These are phyloP conservation scores for Stachybotrys chlorohalonatus DNA, from an alignment of 2,329 filamentous ascomycete genomes.

Conservation along the genomic window DNA sequence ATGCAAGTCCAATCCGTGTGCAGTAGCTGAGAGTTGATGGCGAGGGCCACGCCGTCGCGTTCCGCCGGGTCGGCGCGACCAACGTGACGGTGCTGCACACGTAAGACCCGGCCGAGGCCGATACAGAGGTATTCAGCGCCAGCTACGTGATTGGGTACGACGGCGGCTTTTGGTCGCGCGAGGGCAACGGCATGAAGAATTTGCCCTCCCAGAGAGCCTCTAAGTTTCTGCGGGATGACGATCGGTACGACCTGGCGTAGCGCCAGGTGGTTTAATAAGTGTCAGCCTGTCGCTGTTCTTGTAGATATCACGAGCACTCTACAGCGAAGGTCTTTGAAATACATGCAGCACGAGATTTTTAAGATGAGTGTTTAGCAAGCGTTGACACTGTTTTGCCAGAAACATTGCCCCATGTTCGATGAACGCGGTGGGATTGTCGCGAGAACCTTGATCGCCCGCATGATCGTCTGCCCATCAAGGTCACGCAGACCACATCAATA, in stretches of 20 bases:
- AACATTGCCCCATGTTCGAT: neutral
- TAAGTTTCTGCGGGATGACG: neutral
- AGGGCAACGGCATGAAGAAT: constrained; percentile 1
- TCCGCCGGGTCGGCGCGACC: neutral
- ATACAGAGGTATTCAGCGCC: neutral
- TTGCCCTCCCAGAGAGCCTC: neutral
- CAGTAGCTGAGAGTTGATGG: no score
- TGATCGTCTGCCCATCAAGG: neutral
- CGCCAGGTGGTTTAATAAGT: neutral
- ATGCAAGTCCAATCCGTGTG: no score
- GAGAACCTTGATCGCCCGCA: neutral
- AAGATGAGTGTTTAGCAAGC: no score
- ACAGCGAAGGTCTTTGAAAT: no score
- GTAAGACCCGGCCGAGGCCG: neutral
- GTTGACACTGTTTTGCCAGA: no score
- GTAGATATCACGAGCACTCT: no score
- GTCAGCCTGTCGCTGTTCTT: neutral
- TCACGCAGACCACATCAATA: neutral
- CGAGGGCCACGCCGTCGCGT: neutral
- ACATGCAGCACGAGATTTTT: no score
- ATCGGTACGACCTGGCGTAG: neutral
- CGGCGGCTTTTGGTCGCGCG: neutral
- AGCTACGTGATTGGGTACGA: constrained; percentile 1
- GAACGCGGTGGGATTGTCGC: neutral
- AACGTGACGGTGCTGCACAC: constrained; percentile 1